Evolutionary conservation across 768 basidiomycete species (phyloP).

Genomic region (Fibroporia radiculosa): DNA sequence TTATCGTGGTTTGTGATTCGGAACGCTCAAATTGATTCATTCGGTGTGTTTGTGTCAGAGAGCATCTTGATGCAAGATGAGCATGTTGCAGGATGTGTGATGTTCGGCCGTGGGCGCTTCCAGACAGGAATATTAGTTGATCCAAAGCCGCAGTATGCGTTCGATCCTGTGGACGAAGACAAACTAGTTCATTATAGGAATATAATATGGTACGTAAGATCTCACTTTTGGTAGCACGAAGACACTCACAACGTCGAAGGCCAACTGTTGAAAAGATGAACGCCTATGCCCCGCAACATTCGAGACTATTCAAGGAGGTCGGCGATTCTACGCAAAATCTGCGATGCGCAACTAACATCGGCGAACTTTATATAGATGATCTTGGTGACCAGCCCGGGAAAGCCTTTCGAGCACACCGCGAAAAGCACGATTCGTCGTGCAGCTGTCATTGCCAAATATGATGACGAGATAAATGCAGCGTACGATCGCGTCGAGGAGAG

Average conservation of each 20-base stretch:
- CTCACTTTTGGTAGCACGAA: neutral
- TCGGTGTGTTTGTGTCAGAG: conserved; percentile 18
- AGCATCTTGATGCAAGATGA: conserved; percentile 28
- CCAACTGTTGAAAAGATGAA: conserved; percentile 33
- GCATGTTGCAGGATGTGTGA: conserved; percentile 24
- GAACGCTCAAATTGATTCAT: neutral
- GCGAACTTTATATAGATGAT: conserved; percentile 23
- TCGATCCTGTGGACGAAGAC: conserved; percentile 24
- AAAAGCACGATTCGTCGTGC: conserved; percentile 25
- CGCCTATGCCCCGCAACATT: conserved; percentile 34
- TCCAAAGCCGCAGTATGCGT: conserved; percentile 21
- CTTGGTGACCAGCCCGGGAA: conserved; percentile 20
- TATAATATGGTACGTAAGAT: conserved; percentile 24
- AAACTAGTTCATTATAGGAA: conserved; percentile 27
- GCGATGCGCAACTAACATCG: neutral
- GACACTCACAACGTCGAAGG: conserved; percentile 1
- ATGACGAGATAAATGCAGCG: conserved; percentile 31
- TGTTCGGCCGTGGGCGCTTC: conserved; percentile 35
- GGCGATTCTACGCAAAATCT: neutral
- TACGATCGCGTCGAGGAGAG: conserved; percentile 28
- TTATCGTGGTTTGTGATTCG: too few species aligned
- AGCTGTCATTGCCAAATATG: conserved; percentile 25
- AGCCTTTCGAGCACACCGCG: conserved; percentile 26
- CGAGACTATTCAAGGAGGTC: conserved; percentile 41
- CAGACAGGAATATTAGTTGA: conserved; percentile 35